These are phyloP conservation scores for Lactifluus rugatus DNA, from an alignment of 768 basidiomycete genomes.

Conservation along the genomic window DNA sequence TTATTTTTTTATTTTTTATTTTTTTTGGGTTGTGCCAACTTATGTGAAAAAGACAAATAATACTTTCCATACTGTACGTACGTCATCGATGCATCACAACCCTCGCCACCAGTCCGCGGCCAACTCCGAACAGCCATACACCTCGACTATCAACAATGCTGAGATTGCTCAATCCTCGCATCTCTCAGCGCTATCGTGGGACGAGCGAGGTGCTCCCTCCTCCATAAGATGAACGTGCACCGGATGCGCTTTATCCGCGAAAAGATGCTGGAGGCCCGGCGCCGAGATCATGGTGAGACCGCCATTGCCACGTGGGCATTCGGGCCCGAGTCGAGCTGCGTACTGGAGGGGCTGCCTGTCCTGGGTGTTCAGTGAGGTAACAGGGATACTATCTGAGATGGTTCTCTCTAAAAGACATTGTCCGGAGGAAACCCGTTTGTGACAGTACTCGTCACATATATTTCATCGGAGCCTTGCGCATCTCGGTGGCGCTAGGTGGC, in stretches of 20 bases:
- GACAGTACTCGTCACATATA: no score
- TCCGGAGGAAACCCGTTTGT: no score
- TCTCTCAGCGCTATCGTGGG: constrained; percentile 92
- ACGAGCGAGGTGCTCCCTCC: constrained; percentile 72
- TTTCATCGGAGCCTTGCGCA: constrained; percentile 77
- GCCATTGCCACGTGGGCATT: constrained; percentile 24
- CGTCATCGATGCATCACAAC: no score
- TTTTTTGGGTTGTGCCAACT: no score
- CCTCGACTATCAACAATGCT: constrained; percentile 53
- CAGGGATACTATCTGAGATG: constrained; percentile 86
- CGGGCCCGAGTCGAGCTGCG: constrained; percentile 22
- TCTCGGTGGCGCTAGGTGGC: constrained; percentile 70
- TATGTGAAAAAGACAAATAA: no score
- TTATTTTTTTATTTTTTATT: no score
- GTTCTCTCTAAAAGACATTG: constrained; percentile 19
- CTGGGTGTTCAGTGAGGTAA: constrained; percentile 95
- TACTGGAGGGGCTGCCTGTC: constrained; percentile 57
- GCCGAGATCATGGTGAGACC: constrained; percentile 29
- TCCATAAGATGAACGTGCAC: constrained; percentile 94
- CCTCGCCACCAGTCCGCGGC: neutral
- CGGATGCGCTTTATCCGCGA: constrained; percentile 75
- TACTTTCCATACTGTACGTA: no score
- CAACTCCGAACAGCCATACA: neutral
- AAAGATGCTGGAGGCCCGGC: constrained; percentile 55
- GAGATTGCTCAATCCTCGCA: constrained; percentile 88